These are phyloP conservation scores for Angophora floribunda DNA, from an alignment of 345 rosid species.

Conservation along the genomic window DNA sequence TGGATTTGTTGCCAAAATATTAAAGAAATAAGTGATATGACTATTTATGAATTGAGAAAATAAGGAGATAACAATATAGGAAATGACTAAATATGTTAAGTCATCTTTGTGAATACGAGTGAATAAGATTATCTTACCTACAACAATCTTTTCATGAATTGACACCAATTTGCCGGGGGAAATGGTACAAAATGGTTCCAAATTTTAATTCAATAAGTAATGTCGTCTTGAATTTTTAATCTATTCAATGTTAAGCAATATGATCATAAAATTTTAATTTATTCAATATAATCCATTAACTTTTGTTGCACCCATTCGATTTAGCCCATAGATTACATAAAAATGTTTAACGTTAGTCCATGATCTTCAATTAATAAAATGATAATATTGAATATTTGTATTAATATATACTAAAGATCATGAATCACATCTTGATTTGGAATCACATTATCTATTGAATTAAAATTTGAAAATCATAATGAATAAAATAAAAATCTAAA, in stretches of 20 bases:
- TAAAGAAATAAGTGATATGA: rapidly evolving
- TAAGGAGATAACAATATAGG: rapidly evolving
- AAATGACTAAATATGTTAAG: rapidly evolving
- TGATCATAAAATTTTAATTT: rapidly evolving
- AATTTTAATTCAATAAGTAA: rapidly evolving
- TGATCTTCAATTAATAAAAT: rapidly evolving
- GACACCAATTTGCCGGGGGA: rapidly evolving
- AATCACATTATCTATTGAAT: rapidly evolving
- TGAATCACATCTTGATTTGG: rapidly evolving
- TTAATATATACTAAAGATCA: rapidly evolving
- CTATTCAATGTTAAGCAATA: rapidly evolving
- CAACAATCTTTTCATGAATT: too few species aligned
- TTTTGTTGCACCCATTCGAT: too few species aligned
- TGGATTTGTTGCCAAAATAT: background rate
- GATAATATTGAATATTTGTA: rapidly evolving
- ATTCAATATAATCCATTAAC: too few species aligned
- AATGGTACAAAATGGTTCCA: rapidly evolving
- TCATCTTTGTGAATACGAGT: rapidly evolving
- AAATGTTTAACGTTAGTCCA: rapidly evolving
- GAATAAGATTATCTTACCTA: too few species aligned
- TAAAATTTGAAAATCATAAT: rapidly evolving
- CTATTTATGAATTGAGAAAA: rapidly evolving
- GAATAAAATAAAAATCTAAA: too few species aligned
- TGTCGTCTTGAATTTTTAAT: rapidly evolving
- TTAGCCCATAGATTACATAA: rapidly evolving